Conservation (phyloP, 73 alveolate genomes). For the Uronychia setigera region DNA sequence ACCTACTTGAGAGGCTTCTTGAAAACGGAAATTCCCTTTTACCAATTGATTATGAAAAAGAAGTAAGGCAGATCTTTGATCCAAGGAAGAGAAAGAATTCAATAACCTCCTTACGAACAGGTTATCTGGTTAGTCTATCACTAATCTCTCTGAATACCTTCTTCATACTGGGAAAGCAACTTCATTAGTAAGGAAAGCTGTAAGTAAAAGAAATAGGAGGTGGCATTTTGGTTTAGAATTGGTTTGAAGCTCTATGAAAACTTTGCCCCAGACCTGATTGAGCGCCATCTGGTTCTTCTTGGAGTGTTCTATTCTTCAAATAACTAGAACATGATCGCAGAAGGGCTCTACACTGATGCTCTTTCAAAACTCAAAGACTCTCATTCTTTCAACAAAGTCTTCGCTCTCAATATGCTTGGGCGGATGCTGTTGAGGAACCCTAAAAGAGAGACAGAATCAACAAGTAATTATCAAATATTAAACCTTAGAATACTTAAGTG, state of each 20-base stretch:
- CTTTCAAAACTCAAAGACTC: slow-evolving; percentile 21
- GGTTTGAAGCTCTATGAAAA: slow-evolving; percentile 42
- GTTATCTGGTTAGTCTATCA: slow-evolving; percentile 19
- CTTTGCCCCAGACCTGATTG: slow-evolving; percentile 42
- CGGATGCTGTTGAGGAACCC: slow-evolving; percentile 52
- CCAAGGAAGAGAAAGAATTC: slow-evolving; percentile 28
- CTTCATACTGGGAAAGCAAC: slow-evolving; percentile 16
- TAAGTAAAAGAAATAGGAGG: too few species aligned
- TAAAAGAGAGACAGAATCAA: slow-evolving; percentile 34
- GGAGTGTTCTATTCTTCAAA: slow-evolving; percentile 58
- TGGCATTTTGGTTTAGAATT: slow-evolving; percentile 58
- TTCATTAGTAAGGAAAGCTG: too few species aligned
- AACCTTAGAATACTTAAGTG: slow-evolving; percentile 13
- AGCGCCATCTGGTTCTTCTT: slow-evolving; percentile 48
- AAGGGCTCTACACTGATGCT: slow-evolving; percentile 24
- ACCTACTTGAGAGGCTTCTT: neutral
- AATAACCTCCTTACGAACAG: slow-evolving; percentile 7
- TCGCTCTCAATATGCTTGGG: slow-evolving; percentile 57
- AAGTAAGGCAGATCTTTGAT: neutral
- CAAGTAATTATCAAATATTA: slow-evolving; percentile 3
- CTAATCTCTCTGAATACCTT: slow-evolving; percentile 55
- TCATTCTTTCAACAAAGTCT: slow-evolving; percentile 22
- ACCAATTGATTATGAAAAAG: neutral
- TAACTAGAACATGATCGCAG: slow-evolving; percentile 28
- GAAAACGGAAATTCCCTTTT: neutral